Percentiles rank a stretch among this genome's conserved stretches.
phyloP scores from a whole-genome alignment of 345 rosid genomes.

The Hypericum androsaemum region DNA sequence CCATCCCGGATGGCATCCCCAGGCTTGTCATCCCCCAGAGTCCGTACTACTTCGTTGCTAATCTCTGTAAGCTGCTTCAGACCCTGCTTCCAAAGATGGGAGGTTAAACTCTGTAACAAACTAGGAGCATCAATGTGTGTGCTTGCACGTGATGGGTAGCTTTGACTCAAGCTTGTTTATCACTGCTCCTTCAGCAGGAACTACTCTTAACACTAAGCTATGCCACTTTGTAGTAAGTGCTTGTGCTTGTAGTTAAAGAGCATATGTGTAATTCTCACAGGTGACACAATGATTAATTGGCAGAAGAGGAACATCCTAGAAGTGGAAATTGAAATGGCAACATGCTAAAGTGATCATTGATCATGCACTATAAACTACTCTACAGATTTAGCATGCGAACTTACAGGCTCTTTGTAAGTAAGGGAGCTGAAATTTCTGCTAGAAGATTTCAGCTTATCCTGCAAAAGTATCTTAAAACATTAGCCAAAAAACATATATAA shows the following conservation, averaged over 20 bases:
- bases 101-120: background rate
- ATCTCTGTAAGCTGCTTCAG: constrained; percentile 38
- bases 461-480: constrained; percentile 15
- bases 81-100: constrained; percentile 33
- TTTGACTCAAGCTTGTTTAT: no score
- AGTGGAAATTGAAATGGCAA: background rate
- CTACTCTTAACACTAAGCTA: no score
- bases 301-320: background rate
- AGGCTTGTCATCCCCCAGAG: constrained; percentile 9
- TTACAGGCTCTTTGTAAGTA: constrained; percentile 32
- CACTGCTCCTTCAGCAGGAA: no score
- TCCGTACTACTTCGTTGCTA: constrained; percentile 12
- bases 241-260: no score
- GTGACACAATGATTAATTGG: no score
- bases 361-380: background rate
- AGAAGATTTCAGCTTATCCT: constrained; percentile 61
- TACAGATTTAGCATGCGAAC: constrained; percentile 31
- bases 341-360: background rate
- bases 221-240: no score
- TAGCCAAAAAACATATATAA: background rate
- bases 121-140: background rate
- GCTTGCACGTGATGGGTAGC: background rate
- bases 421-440: constrained; percentile 39
- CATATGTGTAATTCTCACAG: no score
- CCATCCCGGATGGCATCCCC: constrained; percentile 19